Base-by-base conservation (phyloP, 2,329 filamentous ascomycete species). In the Xylaria arbuscula region DNA sequence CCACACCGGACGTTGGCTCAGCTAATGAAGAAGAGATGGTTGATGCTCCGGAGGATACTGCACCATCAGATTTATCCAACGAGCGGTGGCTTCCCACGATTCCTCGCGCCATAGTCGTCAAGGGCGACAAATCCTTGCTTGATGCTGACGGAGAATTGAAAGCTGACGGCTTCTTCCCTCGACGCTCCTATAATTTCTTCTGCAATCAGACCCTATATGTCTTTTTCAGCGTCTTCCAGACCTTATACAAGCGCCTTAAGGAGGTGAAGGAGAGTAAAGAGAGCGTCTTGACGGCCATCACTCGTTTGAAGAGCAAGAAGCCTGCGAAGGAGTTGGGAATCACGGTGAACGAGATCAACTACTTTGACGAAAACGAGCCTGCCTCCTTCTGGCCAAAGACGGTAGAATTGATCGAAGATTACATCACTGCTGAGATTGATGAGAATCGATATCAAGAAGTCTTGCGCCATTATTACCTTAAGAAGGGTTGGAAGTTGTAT, bases 191-290 rank as follows among this genome's bases (percentile, higher is more conserved):
- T 83, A 95, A 95, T 78, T 89, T 98, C 78, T 99, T 97, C 83
- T 91, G 91, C 78, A 98, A 98, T 79, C 88, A 93, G 75, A 93
- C 92, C 3, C 91, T 99, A 68, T 97, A 94, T 78, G 94, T 96
- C 80, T 98, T 99, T 85, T 92, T 99, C 83, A 93, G 92, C 73
- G 90, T 97, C 69, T 96, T 99, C 79, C 90, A 97, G 77, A 92
- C 92, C n/a, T 84, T 99, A 5, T 98, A 97, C 81, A 89, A 90
- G 75, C 90, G 96, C 48, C 86, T 99, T 15, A 85, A 91, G 70
- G 92, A 92, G 69, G 89, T 98, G 79, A 98, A 98, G 83, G 86
- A 90, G 67, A 91, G 91, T 76, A 92, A 92, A 74, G 85, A 87
- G 2, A 88, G 90, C 53, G 94, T 97, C 10, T 85, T 88, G 56